phyloP scores from a whole-genome alignment of 352 stramenopile genomes.

The Phytophthora multivora region DNA sequence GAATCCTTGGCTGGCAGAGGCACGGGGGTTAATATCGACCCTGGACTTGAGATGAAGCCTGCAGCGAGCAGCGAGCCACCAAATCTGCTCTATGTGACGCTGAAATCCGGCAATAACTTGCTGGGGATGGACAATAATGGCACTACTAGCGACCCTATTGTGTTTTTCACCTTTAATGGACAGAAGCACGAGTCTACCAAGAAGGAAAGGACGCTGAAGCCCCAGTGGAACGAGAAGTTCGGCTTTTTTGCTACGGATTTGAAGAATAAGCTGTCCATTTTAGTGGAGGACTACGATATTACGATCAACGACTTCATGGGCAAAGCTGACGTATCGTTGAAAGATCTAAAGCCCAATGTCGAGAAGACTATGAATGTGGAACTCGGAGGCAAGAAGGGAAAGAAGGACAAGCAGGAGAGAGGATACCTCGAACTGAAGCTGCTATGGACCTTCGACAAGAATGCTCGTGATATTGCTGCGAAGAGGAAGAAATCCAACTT shows the following conservation, averaged over 20 bases:
- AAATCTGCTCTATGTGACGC: slow-evolving; percentile 74
- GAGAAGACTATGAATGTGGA: slow-evolving; percentile 65
- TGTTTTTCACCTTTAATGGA: slow-evolving; percentile 74
- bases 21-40: slow-evolving; percentile 31
- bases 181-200: slow-evolving; percentile 83
- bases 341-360: slow-evolving; percentile 55
- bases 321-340: slow-evolving; percentile 57
- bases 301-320: slow-evolving; percentile 88
- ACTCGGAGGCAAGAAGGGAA: slow-evolving; percentile 61
- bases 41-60: slow-evolving; percentile 24
- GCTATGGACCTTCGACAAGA: slow-evolving; percentile 60
- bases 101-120: slow-evolving; percentile 79
- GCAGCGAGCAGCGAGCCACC: slow-evolving; percentile 39
- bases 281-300: slow-evolving; percentile 78
- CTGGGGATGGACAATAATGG: slow-evolving; percentile 87
- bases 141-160: slow-evolving; percentile 86
- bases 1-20: slow-evolving; percentile 20
- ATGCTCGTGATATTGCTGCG: slow-evolving; percentile 57
- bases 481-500: slow-evolving; percentile 80
- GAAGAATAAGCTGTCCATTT: slow-evolving; percentile 51
- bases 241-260: slow-evolving; percentile 68
- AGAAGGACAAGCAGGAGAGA: slow-evolving; percentile 72
- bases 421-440: slow-evolving; percentile 58
- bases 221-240: slow-evolving; percentile 86
- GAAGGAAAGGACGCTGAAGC: slow-evolving; percentile 73